Percentiles rank a stretch among this genome's conserved stretches.
phyloP scores from a whole-genome alignment of 352 stramenopile species.

The Plasmopara viticola region DNA sequence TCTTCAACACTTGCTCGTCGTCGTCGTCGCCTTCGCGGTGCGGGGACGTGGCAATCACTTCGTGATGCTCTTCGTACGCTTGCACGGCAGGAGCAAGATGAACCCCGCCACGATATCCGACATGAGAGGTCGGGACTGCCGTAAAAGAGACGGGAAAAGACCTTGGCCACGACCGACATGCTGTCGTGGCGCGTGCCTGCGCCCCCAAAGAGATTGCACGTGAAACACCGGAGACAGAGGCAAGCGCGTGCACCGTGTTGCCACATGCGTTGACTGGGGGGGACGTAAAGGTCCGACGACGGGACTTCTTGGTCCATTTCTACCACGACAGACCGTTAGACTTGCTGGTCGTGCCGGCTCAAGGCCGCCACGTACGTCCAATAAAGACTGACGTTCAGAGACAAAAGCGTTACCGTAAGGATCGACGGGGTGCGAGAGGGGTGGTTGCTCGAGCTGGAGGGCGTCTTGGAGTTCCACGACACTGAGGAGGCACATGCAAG shows the following conservation, averaged over 20 bases:
- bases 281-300: conserved; percentile 79
- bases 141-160: conserved; percentile 82
- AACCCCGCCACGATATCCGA: conserved; percentile 85
- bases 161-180: conserved; percentile 83
- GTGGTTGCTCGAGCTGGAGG: conserved; percentile 24
- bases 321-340: conserved; percentile 22
- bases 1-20: conserved; percentile 39
- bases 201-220: conserved; percentile 83
- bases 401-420: conserved; percentile 63
- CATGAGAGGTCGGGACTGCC: conserved; percentile 80
- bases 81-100: conserved; percentile 73
- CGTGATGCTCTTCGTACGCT: conserved; percentile 55
- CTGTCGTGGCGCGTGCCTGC: conserved; percentile 79
- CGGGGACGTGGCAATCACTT: conserved; percentile 26
- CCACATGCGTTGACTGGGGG: conserved; percentile 63
- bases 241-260: conserved; percentile 74
- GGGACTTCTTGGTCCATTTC: conserved; percentile 52
- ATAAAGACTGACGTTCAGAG: conserved; percentile 70
- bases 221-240: conserved; percentile 73
- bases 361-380: conserved; percentile 51
- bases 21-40: conserved; percentile 29
- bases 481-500: conserved; percentile 62
- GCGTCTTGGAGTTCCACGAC: conserved; percentile 31
- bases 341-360: too few relatives aligned
- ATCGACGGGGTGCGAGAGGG: conserved; percentile 19